These are phyloP conservation scores for Chaetothyriales sp. DNA, from an alignment of 2,329 filamentous ascomycete species.

Conservation along the genomic window DNA sequence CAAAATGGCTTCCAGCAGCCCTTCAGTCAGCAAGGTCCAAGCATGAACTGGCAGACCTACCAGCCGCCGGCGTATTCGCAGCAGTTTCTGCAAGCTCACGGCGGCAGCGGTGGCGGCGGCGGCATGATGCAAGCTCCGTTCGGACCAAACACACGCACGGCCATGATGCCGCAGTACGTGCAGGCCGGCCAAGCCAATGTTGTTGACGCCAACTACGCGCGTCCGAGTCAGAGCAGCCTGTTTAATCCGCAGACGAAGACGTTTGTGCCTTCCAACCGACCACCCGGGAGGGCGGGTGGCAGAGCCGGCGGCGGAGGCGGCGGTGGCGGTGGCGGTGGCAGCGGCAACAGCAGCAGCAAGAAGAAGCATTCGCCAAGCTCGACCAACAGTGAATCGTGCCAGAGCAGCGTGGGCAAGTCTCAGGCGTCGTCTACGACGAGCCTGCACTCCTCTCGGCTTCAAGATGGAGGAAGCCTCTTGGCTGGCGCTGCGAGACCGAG, in stretches of 20 bases:
- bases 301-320: no score
- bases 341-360: no score
- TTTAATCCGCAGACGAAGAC: constrained; percentile 94
- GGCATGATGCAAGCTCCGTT: neutral
- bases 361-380: constrained; percentile 17
- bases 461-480: constrained; percentile 1
- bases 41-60: constrained; percentile 15
- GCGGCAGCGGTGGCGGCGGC: no score
- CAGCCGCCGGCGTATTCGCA: neutral
- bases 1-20: constrained; percentile 28
- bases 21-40: constrained; percentile 24
- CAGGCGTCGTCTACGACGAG: constrained; percentile 1
- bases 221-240: constrained; percentile 24
- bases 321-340: no score
- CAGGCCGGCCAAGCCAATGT: neutral
- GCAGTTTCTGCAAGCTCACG: neutral
- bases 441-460: neutral
- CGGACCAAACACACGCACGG: neutral
- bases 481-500: constrained; percentile 18
- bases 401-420: neutral
- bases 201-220: neutral
- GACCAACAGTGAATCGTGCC: constrained; percentile 10
- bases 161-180: neutral
- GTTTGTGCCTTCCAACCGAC: constrained; percentile 56
- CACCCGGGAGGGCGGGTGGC: constrained; percentile 24